These are phyloP conservation scores for Umbelopsis vinacea DNA, from an alignment of 192 early-diverging fungal species.

Conservation along the genomic window DNA sequence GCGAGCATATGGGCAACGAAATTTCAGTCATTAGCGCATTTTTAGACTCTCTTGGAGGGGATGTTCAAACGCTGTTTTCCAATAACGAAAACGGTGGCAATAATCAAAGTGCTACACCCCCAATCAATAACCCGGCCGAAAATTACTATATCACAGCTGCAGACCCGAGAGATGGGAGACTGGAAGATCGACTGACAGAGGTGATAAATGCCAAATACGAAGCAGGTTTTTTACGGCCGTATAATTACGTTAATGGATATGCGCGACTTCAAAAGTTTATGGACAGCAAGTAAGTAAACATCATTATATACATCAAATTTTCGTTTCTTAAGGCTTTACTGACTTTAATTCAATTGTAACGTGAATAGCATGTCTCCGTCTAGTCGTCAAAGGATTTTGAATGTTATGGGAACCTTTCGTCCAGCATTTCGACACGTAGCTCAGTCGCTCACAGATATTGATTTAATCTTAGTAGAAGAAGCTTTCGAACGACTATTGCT, in stretches of 20 bases:
- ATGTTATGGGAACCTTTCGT: conserved; percentile 87
- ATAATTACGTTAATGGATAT: conserved; percentile 95
- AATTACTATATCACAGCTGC: conserved; percentile 92
- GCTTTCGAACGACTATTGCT: conserved; percentile 92
- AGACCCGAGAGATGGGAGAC: conserved; percentile 84
- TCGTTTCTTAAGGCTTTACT: not conserved
- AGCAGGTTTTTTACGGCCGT: conserved; percentile 94
- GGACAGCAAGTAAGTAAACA: conserved; percentile 69
- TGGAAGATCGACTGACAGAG: conserved; percentile 87
- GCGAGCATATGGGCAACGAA: conserved; percentile 80
- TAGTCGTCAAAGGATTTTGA: conserved; percentile 78
- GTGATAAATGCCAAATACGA: conserved; percentile 96
- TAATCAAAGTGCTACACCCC: conserved; percentile 30
- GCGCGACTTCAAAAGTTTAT: conserved; percentile 88
- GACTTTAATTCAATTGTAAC: not conserved
- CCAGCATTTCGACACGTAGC: conserved; percentile 89
- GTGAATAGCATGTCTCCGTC: conserved; percentile 64
- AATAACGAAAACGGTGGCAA: conserved; percentile 34
- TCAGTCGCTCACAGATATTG: conserved; percentile 89
- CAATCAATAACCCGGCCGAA: conserved; percentile 67
- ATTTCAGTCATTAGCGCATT: conserved; percentile 77
- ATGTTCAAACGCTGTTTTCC: conserved; percentile 30
- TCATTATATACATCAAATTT: not conserved
- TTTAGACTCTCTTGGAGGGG: conserved; percentile 55
- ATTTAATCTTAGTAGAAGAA: conserved; percentile 94